Conservation (phyloP, 441 rosid species). For the Populus hybrid region DNA sequence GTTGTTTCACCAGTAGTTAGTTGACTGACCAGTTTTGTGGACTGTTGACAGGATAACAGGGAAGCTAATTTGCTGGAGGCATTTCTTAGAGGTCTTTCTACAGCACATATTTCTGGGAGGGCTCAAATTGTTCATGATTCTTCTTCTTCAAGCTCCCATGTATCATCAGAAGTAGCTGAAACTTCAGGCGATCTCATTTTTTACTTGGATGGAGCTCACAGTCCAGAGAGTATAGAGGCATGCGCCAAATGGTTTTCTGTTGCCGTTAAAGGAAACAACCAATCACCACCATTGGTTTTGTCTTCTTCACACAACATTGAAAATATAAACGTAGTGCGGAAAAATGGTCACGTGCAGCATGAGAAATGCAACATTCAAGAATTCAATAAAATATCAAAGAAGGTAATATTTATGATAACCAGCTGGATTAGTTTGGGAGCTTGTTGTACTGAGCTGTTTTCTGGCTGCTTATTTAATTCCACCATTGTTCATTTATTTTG, state of each 20-base stretch:
- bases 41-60: slow-evolving; percentile 36
- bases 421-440: not conserved
- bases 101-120: slow-evolving; percentile 74
- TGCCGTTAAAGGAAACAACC: slow-evolving; percentile 41
- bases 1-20: slow-evolving; percentile 8
- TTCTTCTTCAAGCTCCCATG: slow-evolving; percentile 29
- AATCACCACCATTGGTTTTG: slow-evolving; percentile 21
- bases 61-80: slow-evolving; percentile 49
- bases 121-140: slow-evolving; percentile 68
- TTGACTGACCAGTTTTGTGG: slow-evolving; percentile 14
- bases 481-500: not conserved
- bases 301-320: slow-evolving; percentile 23
- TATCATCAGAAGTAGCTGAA: slow-evolving; percentile 29
- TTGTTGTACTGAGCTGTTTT: slow-evolving; percentile 9
- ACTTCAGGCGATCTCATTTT: slow-evolving; percentile 66
- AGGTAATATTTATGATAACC: slow-evolving; percentile 41
- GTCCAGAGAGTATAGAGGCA: slow-evolving; percentile 93
- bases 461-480: not conserved
- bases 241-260: slow-evolving; percentile 91
- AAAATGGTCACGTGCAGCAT: slow-evolving; percentile 37
- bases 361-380: slow-evolving; percentile 25
- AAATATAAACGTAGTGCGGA: slow-evolving; percentile 17
- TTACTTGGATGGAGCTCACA: slow-evolving; percentile 96
- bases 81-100: slow-evolving; percentile 77
- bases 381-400: slow-evolving; percentile 45